Base-by-base conservation (phyloP, 2,329 filamentous ascomycete species). In the Penicillium glabrum region DNA sequence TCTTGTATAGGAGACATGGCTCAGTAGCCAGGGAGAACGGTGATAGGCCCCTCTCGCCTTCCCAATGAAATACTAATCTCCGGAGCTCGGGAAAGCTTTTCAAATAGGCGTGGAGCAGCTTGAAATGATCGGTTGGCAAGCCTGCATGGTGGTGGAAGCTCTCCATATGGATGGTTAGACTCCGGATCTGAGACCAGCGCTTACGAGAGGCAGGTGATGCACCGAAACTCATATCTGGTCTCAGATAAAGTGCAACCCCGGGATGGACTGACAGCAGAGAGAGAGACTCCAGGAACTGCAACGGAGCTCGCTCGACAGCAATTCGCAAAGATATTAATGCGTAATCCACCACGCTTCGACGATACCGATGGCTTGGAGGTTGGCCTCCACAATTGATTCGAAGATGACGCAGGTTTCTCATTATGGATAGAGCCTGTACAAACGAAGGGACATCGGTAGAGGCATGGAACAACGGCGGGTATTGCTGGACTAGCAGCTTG, bases 361-460 rank as follows among this genome's bases (percentile, higher is more conserved):
- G 84, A 70, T 92, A 91, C 45, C 88, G 82, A 71, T 91, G 86
- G 37, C 82, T 78, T 16, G 86, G 79, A 57, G 86, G 80, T 72
- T 92, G 89, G 37, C 86, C 88, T 5, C 90, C 89, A 64, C 90
- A 95, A 59, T 85, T 86, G 69, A 96, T 83, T 48, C 84, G 88
- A 57, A 96, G 80, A 71, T 93, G 89, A 46, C 84, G 80, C 66
- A 96, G 79, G 65, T 88, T 89, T 56, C 84, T 78, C 67, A 96
- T 73, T 60, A 86, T 79, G 35, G 82, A 83, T 69, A 96, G 80
- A 48, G 89, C 89, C 61, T 86, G 82, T 65, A 93, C 87, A 77
- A 96, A 96, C 39, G 90, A 89, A 5, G 89, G 85, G 7, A 96
- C 88, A 69, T 96, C 95, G 59, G 90, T 93, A 8, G 92, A 90